These are phyloP conservation scores for Xylaria sp. DNA, from an alignment of 2,329 filamentous ascomycete genomes.

Conservation along the genomic window DNA sequence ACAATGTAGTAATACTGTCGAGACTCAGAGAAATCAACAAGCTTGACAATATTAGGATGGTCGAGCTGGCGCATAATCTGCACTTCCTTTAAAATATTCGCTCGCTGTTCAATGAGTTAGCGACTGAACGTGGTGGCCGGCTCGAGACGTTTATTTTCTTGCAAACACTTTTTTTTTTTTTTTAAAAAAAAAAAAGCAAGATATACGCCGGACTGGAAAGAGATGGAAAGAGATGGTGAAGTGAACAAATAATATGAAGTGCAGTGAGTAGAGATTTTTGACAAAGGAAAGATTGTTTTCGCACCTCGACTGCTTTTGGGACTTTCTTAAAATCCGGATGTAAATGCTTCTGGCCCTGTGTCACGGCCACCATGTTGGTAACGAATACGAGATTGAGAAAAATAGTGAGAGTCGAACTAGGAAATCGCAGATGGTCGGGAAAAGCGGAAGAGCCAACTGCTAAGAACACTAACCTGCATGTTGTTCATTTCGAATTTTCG, in stretches of 20 bases:
- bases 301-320: constrained; percentile 98
- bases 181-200: background rate
- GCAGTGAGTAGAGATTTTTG: constrained; percentile 36
- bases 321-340: constrained; percentile 97
- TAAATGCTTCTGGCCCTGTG: constrained; percentile 88
- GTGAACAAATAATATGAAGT: background rate
- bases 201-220: constrained; percentile 18
- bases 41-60: constrained; percentile 93
- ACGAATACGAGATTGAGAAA: constrained; percentile 47
- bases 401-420: constrained; percentile 48
- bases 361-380: constrained; percentile 64
- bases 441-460: constrained; percentile 46
- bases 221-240: constrained; percentile 30
- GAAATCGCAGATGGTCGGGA: constrained; percentile 45
- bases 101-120: constrained; percentile 71
- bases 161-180: background rate
- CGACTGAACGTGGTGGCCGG: constrained; percentile 19
- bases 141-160: constrained; percentile 30
- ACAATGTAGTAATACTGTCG: constrained; percentile 98
- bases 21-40: constrained; percentile 94
- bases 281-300: constrained; percentile 59
- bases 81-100: constrained; percentile 98
- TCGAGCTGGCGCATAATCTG: constrained; percentile 98
- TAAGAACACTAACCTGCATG: constrained; percentile 83
- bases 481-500: constrained; percentile 99